Evolutionary conservation across 179 eudicot species (phyloP).

Genomic region (Drosera spatulata): DNA sequence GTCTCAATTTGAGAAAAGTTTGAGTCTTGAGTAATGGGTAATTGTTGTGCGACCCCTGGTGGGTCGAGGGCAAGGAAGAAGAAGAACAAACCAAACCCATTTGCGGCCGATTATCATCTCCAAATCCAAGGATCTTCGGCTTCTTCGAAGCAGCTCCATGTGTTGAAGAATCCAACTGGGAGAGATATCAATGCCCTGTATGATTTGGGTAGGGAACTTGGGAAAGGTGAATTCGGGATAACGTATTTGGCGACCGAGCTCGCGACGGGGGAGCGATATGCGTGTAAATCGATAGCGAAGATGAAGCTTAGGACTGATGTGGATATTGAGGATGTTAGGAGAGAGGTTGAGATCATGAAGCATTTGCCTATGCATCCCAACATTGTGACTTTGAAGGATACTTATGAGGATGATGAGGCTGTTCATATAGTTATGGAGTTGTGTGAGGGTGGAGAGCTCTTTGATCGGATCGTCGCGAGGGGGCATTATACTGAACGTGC

Average conservation of each 20-base stretch:
- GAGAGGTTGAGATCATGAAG: slow-evolving; percentile 16
- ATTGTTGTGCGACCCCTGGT: slow-evolving; percentile 44
- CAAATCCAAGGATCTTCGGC: slow-evolving; percentile 21
- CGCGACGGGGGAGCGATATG: slow-evolving; percentile 19
- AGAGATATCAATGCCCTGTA: slow-evolving; percentile 29
- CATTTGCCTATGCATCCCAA: slow-evolving; percentile 18
- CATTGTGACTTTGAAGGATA: slow-evolving; percentile 27
- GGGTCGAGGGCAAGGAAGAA: slow-evolving; percentile 23
- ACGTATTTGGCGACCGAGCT: slow-evolving; percentile 43
- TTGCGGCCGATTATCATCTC: slow-evolving; percentile 40
- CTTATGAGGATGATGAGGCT: slow-evolving; percentile 45
- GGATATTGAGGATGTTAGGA: slow-evolving; percentile 16
- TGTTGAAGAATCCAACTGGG: slow-evolving; percentile 62
- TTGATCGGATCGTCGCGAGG: slow-evolving; percentile 45
- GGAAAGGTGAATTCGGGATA: slow-evolving; percentile 75
- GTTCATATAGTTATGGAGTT: slow-evolving; percentile 55
- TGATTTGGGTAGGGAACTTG: slow-evolving; percentile 44
- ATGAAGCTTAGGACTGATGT: slow-evolving; percentile 8
- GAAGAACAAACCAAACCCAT: slow-evolving; percentile 53
- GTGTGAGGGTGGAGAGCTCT: slow-evolving; percentile 57
- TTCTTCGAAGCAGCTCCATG: slow-evolving; percentile 29
- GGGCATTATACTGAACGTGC: slow-evolving; percentile 55
- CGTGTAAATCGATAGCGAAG: slow-evolving; percentile 5
- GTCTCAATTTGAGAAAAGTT: not conserved
- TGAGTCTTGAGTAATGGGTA: slow-evolving; percentile 37